Base-by-base conservation (phyloP, 805 yeast genomes). In the Monosporozyma servazzii region DNA sequence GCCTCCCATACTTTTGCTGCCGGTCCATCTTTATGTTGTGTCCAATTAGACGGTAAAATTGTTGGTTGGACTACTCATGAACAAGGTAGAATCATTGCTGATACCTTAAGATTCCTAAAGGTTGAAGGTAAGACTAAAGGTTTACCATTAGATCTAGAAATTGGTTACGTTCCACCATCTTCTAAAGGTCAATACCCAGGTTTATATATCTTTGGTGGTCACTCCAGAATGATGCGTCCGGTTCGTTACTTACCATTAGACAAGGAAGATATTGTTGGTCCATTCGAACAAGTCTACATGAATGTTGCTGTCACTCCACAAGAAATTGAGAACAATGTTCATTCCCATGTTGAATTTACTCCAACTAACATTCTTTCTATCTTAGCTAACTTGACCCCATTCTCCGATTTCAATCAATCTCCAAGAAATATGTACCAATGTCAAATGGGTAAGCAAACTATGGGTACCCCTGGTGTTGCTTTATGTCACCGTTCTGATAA, bases 371-470 rank as follows among this genome's bases (percentile, higher is more conserved):
- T 93, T 48, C 74, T 93, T 60, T 89, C 97, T 21, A 91, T 93
- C 58, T 76, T 93, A 69, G 99, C 98, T 57, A 93, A 93, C 71
- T 77, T 93, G 75, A 93, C 99, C 1, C 99, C 99, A 58, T 93
- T 88, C 69, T 90, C 98, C 1, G 99, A 93, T 70, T 93, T 93
- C 75, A 93, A 93, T 71, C 99, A 93, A 75, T 90, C 97, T 27
- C 99, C 99, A 64, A 86, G 99, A 81, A 93, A 93, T 70, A 93
- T 93, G 98, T 93, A 93, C 70, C 99, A 93, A 75, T 93, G 99
- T 74, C 99, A 93, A 78, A 93, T 93, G 99, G 98, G 97, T 81
- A 93, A 93, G 74, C 99, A 93, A 75, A 91, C 99, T 20, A 93
- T 93, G 99, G 99, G 99, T 71, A 93, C 99, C 4, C 99, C 99